Evolutionary conservation across 2,329 filamentous ascomycete species (phyloP).

Genomic region (Parasarocladium wereldwijsianum): DNA sequence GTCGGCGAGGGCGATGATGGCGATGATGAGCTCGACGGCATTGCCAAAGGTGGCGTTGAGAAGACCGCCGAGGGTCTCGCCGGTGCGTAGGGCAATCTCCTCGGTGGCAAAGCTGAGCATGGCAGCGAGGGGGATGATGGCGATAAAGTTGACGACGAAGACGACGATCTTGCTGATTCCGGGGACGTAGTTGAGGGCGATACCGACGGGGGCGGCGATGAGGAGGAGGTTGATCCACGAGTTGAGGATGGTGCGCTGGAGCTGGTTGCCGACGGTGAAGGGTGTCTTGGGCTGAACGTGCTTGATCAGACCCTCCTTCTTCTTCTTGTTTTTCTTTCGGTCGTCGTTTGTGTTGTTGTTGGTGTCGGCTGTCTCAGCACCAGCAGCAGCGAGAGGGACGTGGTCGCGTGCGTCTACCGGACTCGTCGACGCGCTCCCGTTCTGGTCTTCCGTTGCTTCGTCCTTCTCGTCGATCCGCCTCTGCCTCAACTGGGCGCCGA

Average conservation of each 20-base stretch:
- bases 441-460: not conserved
- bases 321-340: conserved; percentile 20
- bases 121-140: conserved; percentile 78
- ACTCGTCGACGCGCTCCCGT: not conserved
- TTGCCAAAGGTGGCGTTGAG: conserved; percentile 91
- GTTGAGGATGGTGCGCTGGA: conserved; percentile 60
- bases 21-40: conserved; percentile 79
- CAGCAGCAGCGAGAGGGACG: no score
- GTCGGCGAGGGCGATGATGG: conserved; percentile 66
- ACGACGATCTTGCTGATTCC: conserved; percentile 44
- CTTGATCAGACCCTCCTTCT: conserved; percentile 26
- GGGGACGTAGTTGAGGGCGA: conserved; percentile 52
- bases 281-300: conserved; percentile 33
- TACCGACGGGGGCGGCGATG: conserved; percentile 64
- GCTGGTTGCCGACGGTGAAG: conserved; percentile 48
- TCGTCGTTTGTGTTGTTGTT: not conserved
- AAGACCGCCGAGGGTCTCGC: conserved; percentile 76
- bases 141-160: conserved; percentile 86
- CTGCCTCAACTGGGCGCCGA: conserved; percentile 1
- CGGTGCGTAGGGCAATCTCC: conserved; percentile 67
- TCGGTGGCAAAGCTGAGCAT: conserved; percentile 83
- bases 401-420: no score
- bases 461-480: conserved; percentile 1
- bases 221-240: conserved; percentile 82
- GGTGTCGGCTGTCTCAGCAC: no score